A percentile compares a stretch with the other conserved stretches of the same genome.
phyloP scores from a whole-genome alignment of 2,329 filamentous ascomycete species.

The Epichloe aotearoae region DNA sequence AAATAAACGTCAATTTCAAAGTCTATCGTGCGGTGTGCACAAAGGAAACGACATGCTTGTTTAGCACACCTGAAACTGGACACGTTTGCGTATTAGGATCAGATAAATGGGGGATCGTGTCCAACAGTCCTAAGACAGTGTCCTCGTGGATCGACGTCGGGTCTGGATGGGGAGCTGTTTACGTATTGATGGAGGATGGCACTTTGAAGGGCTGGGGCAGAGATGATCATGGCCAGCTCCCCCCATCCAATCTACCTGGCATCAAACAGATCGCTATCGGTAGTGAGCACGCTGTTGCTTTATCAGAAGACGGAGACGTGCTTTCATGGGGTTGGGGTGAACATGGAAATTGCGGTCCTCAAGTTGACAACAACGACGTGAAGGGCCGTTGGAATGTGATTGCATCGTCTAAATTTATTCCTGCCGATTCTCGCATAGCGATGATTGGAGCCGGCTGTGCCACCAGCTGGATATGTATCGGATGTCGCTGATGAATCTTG shows the following conservation, averaged over 20 bases:
- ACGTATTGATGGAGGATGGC: conserved; percentile 50
- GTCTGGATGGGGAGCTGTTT: conserved; percentile 74
- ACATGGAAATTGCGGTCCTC: conserved; percentile 85
- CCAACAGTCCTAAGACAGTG: conserved; percentile 38
- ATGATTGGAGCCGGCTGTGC: conserved; percentile 75
- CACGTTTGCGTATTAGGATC: conserved; percentile 56
- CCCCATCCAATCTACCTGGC: conserved; percentile 45
- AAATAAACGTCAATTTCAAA: conserved; percentile 48
- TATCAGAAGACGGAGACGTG: conserved; percentile 52
- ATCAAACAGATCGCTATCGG: conserved; percentile 60
- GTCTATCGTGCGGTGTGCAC: conserved; percentile 61
- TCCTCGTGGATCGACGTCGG: conserved; percentile 53
- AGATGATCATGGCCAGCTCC: conserved; percentile 70
- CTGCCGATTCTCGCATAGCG: conserved; percentile 37
- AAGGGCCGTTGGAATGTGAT: conserved; percentile 58
- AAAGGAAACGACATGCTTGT: conserved; percentile 70
- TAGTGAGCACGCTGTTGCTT: conserved; percentile 76
- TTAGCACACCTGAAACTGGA: conserved; percentile 41
- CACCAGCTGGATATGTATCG: conserved; percentile 64
- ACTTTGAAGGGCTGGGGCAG: conserved; percentile 64
- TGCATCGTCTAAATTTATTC: conserved; percentile 41
- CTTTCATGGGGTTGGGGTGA: conserved; percentile 94
- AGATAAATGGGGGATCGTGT: conserved; percentile 58
- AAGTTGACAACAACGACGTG: conserved; percentile 50
- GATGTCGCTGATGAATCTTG: conserved; percentile 3